phyloP scores from a whole-genome alignment of 768 basidiomycete genomes.

The Phanerodontia chrysosporium region DNA sequence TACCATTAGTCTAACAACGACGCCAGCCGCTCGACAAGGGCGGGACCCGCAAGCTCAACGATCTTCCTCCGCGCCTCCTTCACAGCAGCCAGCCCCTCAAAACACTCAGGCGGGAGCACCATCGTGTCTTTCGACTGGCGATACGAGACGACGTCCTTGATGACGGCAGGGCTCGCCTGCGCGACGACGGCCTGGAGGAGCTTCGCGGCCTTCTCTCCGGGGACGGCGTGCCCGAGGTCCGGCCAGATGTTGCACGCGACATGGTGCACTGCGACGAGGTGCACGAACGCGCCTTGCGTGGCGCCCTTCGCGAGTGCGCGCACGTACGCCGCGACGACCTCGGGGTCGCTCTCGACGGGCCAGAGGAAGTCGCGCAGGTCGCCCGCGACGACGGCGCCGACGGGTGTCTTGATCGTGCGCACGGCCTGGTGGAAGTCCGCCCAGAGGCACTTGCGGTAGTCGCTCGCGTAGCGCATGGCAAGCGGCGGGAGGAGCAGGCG shows the following conservation, averaged over 20 bases:
- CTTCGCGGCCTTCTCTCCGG: conserved; percentile 33
- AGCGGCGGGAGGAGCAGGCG: conserved; percentile 72
- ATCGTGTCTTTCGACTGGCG: conserved; percentile 38
- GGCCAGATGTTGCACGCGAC: conserved; percentile 73
- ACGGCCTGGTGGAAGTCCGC: conserved; percentile 69
- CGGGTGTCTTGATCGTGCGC: conserved; percentile 51
- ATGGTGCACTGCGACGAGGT: conserved; percentile 73
- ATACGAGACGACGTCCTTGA: conserved; percentile 57
- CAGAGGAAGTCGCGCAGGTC: conserved; percentile 62
- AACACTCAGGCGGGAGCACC: conserved; percentile 50
- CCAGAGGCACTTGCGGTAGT: conserved; percentile 86
- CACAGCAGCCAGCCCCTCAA: conserved; percentile 25
- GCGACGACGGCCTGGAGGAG: conserved; percentile 48
- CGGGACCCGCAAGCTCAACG: conserved; percentile 18
- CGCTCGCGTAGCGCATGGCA: conserved; percentile 69
- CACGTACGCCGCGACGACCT: conserved; percentile 62
- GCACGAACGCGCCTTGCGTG: conserved; percentile 51
- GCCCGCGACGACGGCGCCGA: conserved; percentile 49
- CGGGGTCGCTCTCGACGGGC: conserved; percentile 61
- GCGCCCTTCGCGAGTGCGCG: conserved; percentile 41
- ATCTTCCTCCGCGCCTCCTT: conserved; percentile 19
- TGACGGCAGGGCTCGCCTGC: conserved; percentile 43
- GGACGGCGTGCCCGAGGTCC: conserved; percentile 36
- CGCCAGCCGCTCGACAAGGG: conserved; percentile 17
- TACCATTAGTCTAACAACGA: neutral